Evolutionary conservation across 176 grass and related monocot genomes (phyloP).

Genomic region (Oryza meridionalis): DNA sequence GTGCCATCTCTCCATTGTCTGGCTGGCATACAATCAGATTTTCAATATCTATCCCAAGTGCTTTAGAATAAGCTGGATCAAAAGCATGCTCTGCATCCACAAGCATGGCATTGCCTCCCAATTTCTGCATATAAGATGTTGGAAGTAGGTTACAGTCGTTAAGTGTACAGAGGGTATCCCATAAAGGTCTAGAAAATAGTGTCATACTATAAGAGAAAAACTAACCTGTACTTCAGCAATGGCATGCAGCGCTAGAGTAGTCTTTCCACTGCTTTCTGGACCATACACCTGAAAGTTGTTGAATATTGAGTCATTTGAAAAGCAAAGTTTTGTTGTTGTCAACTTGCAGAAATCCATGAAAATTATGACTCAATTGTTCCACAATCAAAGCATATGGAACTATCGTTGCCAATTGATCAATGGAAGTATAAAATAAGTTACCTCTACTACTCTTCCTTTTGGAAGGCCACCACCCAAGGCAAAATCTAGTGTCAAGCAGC

Average conservation of each 20-base stretch:
- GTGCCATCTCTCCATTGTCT: conserved; percentile 96
- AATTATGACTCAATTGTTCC: conserved; percentile 4
- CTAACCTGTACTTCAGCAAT: conserved; percentile 96
- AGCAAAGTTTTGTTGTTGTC: neutral
- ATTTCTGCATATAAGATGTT: conserved; percentile 65
- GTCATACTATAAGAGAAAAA: conserved; percentile 24
- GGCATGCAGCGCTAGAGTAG: conserved; percentile 93
- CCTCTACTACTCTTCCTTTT: conserved; percentile 98
- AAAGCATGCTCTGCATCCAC: conserved; percentile 99
- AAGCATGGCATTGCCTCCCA: conserved; percentile 98
- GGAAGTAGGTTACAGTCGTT: neutral
- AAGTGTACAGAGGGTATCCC: conserved; percentile 6
- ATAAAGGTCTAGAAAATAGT: neutral
- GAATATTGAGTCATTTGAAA: conserved; percentile 9
- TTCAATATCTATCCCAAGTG: conserved; percentile 95
- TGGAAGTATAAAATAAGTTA: conserved; percentile 47
- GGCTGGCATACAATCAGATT: conserved; percentile 98
- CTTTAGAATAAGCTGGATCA: conserved; percentile 95
- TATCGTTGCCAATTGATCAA: neutral
- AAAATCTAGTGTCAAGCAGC: conserved; percentile 97
- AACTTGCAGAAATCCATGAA: conserved; percentile 6
- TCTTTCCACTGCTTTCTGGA: conserved; percentile 98
- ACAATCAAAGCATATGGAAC: conserved; percentile 35
- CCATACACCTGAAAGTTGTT: conserved; percentile 73
- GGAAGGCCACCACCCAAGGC: conserved; percentile 90